Conservation (phyloP, 2,329 filamentous ascomycete genomes). For the Juglanconis juglandina region DNA sequence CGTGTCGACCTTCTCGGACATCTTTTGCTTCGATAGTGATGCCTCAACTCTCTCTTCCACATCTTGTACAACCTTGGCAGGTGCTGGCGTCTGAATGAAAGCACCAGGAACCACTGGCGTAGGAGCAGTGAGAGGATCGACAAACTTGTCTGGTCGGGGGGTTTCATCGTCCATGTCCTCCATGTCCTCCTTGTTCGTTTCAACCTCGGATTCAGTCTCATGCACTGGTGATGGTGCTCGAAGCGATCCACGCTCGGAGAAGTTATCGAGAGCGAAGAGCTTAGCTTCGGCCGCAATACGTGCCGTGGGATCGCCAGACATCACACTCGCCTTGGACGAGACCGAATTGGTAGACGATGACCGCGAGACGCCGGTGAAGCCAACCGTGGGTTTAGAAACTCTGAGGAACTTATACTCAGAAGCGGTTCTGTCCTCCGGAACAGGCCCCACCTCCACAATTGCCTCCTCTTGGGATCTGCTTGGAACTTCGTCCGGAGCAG, state of each 20-base stretch:
- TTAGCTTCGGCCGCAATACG: constrained; percentile 55
- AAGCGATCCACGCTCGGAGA: constrained; percentile 54
- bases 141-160: constrained; percentile 39
- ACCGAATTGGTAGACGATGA: constrained; percentile 14
- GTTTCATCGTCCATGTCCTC: constrained; percentile 40
- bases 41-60: constrained; percentile 26
- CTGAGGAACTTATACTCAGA: background rate
- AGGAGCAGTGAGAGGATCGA: constrained; percentile 45
- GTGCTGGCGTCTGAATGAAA: constrained; percentile 55
- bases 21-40: background rate
- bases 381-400: constrained; percentile 38
- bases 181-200: constrained; percentile 17
- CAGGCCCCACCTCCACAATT: constrained; percentile 5
- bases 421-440: background rate
- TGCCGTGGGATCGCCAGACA: constrained; percentile 46
- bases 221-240: constrained; percentile 46
- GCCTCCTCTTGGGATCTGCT: constrained; percentile 18
- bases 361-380: constrained; percentile 36
- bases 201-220: constrained; percentile 26
- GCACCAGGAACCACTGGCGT: constrained; percentile 55
- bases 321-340: constrained; percentile 11
- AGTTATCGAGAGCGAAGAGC: constrained; percentile 55
- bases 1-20: background rate
- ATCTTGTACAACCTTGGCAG: constrained; percentile 31
- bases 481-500: constrained; percentile 29